Evolutionary conservation across 148 eudicot genomes (phyloP).

Genomic region (Pouteria glomerata): DNA sequence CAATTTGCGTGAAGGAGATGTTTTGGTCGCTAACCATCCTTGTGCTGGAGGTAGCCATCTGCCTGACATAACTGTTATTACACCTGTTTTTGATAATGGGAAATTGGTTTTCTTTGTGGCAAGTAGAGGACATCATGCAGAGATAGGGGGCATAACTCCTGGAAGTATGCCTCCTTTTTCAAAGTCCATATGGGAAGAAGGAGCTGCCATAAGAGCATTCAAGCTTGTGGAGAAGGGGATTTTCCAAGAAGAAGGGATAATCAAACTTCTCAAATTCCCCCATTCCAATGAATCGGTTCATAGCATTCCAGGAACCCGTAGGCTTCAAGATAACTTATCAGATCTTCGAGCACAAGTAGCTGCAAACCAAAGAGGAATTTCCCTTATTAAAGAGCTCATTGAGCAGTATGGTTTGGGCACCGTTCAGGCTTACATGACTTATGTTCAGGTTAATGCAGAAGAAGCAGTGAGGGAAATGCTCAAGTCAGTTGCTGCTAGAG

Average conservation of each 20-base stretch:
- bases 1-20: constrained; percentile 84
- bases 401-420: constrained; percentile 79
- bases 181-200: constrained; percentile 93
- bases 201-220: constrained; percentile 97
- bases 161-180: constrained; percentile 99
- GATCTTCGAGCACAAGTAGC: constrained; percentile 97
- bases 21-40: constrained; percentile 89
- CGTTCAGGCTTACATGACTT: constrained; percentile 89
- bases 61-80: constrained; percentile 91
- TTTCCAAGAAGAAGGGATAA: constrained; percentile 90
- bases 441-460: constrained; percentile 88
- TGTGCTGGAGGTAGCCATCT: constrained; percentile 96
- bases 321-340: constrained; percentile 90
- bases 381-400: constrained; percentile 92
- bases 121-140: constrained; percentile 98
- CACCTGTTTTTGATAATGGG: constrained; percentile 79
- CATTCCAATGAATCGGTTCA: constrained; percentile 48
- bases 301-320: constrained; percentile 79
- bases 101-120: constrained; percentile 88
- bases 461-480: constrained; percentile 96
- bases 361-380: constrained; percentile 97
- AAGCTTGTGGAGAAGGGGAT: constrained; percentile 92
- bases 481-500: constrained; percentile 66
- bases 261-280: constrained; percentile 66
- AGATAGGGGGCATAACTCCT: constrained; percentile 96